Evolutionary conservation across 2,329 filamentous ascomycete genomes (phyloP).

Genomic region (Aspergillus sp.): DNA sequence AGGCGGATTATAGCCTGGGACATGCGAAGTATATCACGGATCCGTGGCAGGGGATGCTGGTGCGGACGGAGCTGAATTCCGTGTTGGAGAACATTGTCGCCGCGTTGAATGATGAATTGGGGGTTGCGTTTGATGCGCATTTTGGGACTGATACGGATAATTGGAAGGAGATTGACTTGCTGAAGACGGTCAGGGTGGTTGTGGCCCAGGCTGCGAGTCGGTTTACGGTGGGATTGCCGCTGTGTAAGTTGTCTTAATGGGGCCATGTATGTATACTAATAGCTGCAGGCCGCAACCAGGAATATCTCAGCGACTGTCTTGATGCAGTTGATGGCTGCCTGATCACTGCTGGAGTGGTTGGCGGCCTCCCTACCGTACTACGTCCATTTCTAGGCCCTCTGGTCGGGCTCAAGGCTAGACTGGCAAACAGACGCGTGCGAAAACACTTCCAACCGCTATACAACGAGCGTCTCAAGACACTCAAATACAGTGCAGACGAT

Average conservation of each 20-base stretch:
- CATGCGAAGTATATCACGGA: conserved; percentile 35
- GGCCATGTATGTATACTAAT: background rate
- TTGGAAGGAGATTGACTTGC: conserved; percentile 26
- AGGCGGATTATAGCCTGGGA: conserved; percentile 37
- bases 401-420: conserved; percentile 18
- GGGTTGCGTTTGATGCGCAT: conserved; percentile 22
- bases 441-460: conserved; percentile 17
- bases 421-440: background rate
- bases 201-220: conserved; percentile 28
- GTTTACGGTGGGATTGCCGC: conserved; percentile 29
- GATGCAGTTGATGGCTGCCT: conserved; percentile 4
- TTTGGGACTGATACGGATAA: conserved; percentile 24
- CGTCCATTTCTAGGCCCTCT: conserved; percentile 33
- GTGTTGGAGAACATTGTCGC: conserved; percentile 12
- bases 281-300: conserved; percentile 5
- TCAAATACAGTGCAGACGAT: background rate
- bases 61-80: conserved; percentile 24
- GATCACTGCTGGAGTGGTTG: conserved; percentile 32
- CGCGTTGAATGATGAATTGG: conserved; percentile 25
- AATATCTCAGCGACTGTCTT: conserved; percentile 2
- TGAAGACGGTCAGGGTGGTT: conserved; percentile 26
- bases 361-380: conserved; percentile 31
- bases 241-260: conserved; percentile 24
- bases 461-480: conserved; percentile 22
- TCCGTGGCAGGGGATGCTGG: conserved; percentile 28